phyloP scores from a whole-genome alignment of 2,329 filamentous ascomycete genomes.

The Colletotrichum sp. region DNA sequence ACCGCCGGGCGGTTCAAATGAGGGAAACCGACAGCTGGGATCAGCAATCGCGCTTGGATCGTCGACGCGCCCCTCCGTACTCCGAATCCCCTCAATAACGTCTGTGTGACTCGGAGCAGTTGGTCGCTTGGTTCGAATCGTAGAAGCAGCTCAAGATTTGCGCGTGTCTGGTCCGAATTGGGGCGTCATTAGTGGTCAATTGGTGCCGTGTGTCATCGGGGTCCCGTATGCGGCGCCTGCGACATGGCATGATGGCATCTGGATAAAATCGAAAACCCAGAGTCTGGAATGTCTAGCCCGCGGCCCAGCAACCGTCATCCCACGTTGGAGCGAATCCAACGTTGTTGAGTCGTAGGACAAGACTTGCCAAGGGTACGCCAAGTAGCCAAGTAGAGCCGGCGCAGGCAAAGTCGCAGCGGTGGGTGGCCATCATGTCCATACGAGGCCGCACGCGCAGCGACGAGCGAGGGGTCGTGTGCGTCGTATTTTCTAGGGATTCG shows the following conservation, averaged over 20 bases:
- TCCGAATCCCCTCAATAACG: background rate
- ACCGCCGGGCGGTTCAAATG: background rate
- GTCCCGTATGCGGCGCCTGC: background rate
- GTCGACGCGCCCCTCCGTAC: background rate
- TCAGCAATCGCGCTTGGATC: slow-evolving; percentile 18
- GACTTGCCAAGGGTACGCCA: slow-evolving; percentile 16
- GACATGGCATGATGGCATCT: background rate
- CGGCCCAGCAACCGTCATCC: slow-evolving; percentile 3
- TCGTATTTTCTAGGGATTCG: background rate
- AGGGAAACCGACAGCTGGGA: slow-evolving; percentile 9
- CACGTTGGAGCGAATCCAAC: slow-evolving; percentile 6
- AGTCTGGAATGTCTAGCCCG: slow-evolving; percentile 2
- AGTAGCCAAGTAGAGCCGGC: slow-evolving; percentile 9
- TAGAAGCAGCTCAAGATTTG: background rate
- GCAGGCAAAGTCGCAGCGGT: slow-evolving; percentile 13
- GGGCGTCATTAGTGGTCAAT: background rate
- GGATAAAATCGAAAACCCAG: background rate
- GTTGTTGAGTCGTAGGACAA: slow-evolving; percentile 17
- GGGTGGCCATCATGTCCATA: slow-evolving; percentile 7
- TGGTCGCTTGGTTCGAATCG: background rate
- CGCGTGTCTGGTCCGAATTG: background rate
- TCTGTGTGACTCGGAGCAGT: background rate
- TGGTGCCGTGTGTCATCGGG: background rate
- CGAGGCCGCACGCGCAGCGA: background rate
- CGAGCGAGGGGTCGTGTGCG: background rate